Base-by-base conservation (phyloP, 148 eudicot species). In the Dianthus caryophyllus region DNA sequence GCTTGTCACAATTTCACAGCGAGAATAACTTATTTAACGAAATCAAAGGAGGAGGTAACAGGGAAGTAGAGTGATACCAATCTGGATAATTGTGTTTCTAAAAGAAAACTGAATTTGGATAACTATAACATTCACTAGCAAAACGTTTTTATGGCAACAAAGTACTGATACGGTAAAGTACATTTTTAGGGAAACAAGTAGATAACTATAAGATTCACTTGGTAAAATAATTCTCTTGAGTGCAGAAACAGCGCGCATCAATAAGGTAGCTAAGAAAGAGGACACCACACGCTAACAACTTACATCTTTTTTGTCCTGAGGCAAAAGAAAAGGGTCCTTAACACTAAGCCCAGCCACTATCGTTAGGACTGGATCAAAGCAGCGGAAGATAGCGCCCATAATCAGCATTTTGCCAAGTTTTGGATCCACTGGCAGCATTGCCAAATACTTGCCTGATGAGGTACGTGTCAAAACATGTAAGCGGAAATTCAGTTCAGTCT, bases 241-340 rank as follows among this genome's bases (percentile, higher is more conserved):
- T n/a, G n/a, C n/a, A n/a, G n/a, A n/a, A n/a, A n/a, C 38, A 7
- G 38, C 3, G 38, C 3, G 38, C 38, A 33, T 33, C 38, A 10
- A 41, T 33, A 44, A n/a, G 27, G 31, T 1, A 22, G 30, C 48
- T 5, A 47, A 24, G 26, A 4, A 17, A 59, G 36, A 49, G 18
- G 29, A 63, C 54, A 46, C 26, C 58, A 18, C n/a, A 25, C 56
- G 38, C 17, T 44, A 51, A 54, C 17, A 56, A 76, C 96, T 85
- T 78, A 90, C 99, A 76, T 90, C 97, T 73, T 90, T 95, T 75
- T 90, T 95, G 72, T 95, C 97, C 74, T 90, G 97, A 51, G 99
- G 99, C 78, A 95, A 84, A 77, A 95, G 97, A 75, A 95, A 95
- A 77, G 99, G 99, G 77, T 95, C 99, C 74, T 93, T 88, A 67